Evolutionary conservation across 805 yeast genomes (phyloP), one percentile per base, ranked within the genome.

Genomic region (Ogataea pini): DNA sequence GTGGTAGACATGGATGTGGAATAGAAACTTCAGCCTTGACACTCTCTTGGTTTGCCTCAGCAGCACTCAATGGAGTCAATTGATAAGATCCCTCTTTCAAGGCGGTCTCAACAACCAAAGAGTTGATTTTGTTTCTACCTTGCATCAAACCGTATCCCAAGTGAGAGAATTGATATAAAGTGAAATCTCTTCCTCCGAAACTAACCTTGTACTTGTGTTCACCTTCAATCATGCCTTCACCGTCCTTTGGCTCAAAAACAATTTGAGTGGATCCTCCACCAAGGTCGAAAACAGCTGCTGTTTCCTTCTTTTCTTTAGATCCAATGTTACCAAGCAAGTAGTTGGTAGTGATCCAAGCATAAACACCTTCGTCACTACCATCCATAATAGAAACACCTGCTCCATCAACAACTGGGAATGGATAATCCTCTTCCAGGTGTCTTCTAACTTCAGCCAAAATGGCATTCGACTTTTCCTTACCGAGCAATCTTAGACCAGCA

Each of bases 191-290:
- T 48, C 85, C 86, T 51, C 97, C 98, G 68, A 92, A 94, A 18
- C 76, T 68, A 57, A 90, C 76, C 53, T 79, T 79, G 65, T 83
- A 90, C 68, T 88, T 87, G 72, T 89, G 96, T 63, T 91, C 97
- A 50, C 97, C 70, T 10, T 84, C 90, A 41, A 78, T 71, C 86
- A 92, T 79, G 55, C 73, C 64, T 59, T 83, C 85, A 40, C 76
- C 75, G 37, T 79, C 73, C 45, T 73, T 68, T 18, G 99, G 99
- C 74, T 94, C 98, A 68, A 94, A 94, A 6, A 94, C 99, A 71
- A 94, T 90, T 72, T 95, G 99, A 12, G 99, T 94, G 6, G 97
- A 89, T 3, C 98, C 98, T 62, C 99, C 99, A 59, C 99, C 99
- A 51, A 94, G 79, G 68, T 94, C 99, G 63, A 94, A 94, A 9